Evolutionary conservation across 2,329 filamentous ascomycete genomes (phyloP).

Genomic region (Calonectria hawksworthii): DNA sequence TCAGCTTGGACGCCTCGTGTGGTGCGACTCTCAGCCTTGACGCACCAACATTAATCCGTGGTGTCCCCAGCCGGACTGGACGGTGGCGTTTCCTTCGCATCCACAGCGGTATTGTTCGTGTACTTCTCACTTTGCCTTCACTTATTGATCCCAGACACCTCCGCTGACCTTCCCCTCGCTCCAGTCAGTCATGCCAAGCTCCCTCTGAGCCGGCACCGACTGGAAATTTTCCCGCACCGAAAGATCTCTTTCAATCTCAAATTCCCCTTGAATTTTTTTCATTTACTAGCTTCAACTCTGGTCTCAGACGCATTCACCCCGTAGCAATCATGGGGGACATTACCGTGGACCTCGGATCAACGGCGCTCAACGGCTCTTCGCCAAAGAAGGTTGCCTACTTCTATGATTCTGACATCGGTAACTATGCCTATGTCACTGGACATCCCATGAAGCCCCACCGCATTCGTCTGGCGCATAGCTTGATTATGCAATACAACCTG

Average conservation of each 20-base stretch:
- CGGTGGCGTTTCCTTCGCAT: constrained; percentile 37
- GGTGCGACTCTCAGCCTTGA: constrained; percentile 27
- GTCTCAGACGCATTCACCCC: constrained; percentile 35
- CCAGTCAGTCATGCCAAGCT: constrained; percentile 40
- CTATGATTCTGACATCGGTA: constrained; percentile 98
- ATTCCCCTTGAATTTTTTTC: constrained; percentile 3
- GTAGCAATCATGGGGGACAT: constrained; percentile 54
- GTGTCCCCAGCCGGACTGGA: constrained; percentile 26
- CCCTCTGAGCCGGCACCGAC: constrained; percentile 34
- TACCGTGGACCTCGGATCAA: constrained; percentile 58
- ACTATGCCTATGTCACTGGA: constrained; percentile 96
- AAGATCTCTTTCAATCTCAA: neutral
- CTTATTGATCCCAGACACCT: constrained; percentile 33
- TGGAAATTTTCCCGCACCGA: constrained; percentile 3
- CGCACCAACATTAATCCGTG: constrained; percentile 51
- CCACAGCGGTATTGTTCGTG: constrained; percentile 36
- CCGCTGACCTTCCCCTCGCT: constrained; percentile 25
- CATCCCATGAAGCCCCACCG: constrained; percentile 99
- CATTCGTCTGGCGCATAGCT: constrained; percentile 92
- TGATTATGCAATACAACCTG: constrained; percentile 95
- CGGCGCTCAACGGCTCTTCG: constrained; percentile 61
- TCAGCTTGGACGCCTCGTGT: neutral
- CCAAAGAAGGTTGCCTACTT: constrained; percentile 95
- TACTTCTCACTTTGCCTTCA: constrained; percentile 37
- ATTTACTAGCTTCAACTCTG: constrained; percentile 21